These are phyloP conservation scores for Pyrenophora teres DNA, from an alignment of 2,329 filamentous ascomycete species.

Conservation along the genomic window DNA sequence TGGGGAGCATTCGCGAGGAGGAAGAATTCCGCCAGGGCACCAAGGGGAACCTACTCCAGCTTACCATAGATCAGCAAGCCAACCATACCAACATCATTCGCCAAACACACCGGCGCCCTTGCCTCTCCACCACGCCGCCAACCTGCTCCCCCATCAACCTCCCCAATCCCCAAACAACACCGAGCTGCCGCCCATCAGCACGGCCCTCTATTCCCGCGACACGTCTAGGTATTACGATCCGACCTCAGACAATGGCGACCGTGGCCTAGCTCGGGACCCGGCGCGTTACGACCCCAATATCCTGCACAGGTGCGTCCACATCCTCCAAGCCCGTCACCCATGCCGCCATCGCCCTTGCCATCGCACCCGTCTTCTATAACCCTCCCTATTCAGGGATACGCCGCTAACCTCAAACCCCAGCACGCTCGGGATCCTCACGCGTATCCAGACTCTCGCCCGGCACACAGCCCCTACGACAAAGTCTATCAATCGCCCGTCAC, in stretches of 20 bases:
- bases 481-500: slow-evolving; percentile 47
- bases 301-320: slow-evolving; percentile 36
- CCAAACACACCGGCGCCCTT: slow-evolving; percentile 42
- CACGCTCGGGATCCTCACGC: slow-evolving; percentile 44
- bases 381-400: slow-evolving; percentile 10
- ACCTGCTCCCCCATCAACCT: slow-evolving; percentile 36
- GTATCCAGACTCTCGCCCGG: slow-evolving; percentile 39
- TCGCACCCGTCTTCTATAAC: too few species aligned
- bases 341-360: slow-evolving; percentile 1
- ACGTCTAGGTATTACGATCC: slow-evolving; percentile 57
- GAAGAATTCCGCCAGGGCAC: slow-evolving; percentile 44
- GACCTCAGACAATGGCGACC: slow-evolving; percentile 51
- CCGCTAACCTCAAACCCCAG: slow-evolving; percentile 27
- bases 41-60: slow-evolving; percentile 39
- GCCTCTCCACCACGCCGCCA: slow-evolving; percentile 27
- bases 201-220: slow-evolving; percentile 48
- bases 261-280: slow-evolving; percentile 35
- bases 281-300: slow-evolving; percentile 43
- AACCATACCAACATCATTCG: slow-evolving; percentile 44
- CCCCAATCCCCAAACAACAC: slow-evolving; percentile 41
- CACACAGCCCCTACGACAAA: slow-evolving; percentile 44
- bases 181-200: slow-evolving; percentile 49
- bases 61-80: slow-evolving; percentile 45
- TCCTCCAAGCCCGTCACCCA: slow-evolving; percentile 3
- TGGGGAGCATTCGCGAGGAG: slow-evolving; percentile 33